A percentile compares a stretch with the other conserved stretches of the same genome.
phyloP scores from a whole-genome alignment of 1,284 basidiomycete species.

The Malassezia sp. region DNA sequence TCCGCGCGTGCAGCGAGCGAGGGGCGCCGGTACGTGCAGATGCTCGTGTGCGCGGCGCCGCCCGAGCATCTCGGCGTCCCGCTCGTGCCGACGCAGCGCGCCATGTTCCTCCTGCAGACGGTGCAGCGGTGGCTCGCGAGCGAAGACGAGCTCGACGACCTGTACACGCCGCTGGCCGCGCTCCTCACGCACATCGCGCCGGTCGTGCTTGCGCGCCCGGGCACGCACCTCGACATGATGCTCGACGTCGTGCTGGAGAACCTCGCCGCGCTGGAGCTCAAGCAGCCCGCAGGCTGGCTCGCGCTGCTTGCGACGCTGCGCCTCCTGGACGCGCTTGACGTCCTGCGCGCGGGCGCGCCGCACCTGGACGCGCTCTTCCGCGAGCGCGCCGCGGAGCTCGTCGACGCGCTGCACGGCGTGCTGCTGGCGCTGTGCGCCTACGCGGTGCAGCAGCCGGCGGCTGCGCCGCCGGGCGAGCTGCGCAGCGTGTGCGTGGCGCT shows the following conservation, averaged over 20 bases:
- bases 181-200: conserved; percentile 67
- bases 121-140: conserved; percentile 72
- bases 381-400: too few relatives aligned
- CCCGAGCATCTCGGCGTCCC: conserved; percentile 67
- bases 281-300: conserved; percentile 56
- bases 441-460: neutral
- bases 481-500: conserved; percentile 14
- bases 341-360: conserved; percentile 48
- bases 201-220: conserved; percentile 73
- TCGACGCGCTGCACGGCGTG: conserved; percentile 32
- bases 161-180: conserved; percentile 66
- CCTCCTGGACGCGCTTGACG: conserved; percentile 60
- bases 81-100: conserved; percentile 65
- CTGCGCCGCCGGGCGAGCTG: neutral
- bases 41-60: conserved; percentile 67
- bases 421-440: conserved; percentile 56
- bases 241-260: conserved; percentile 81
- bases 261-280: conserved; percentile 61
- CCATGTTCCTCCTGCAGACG: conserved; percentile 77
- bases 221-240: conserved; percentile 81
- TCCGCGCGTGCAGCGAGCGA: conserved; percentile 57
- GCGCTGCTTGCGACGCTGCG: conserved; percentile 60
- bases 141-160: conserved; percentile 59
- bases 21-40: conserved; percentile 60
- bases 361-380: conserved; percentile 45